Conservation (phyloP, 495 filamentous ascomycete genomes). For the Poronia punctata region DNA sequence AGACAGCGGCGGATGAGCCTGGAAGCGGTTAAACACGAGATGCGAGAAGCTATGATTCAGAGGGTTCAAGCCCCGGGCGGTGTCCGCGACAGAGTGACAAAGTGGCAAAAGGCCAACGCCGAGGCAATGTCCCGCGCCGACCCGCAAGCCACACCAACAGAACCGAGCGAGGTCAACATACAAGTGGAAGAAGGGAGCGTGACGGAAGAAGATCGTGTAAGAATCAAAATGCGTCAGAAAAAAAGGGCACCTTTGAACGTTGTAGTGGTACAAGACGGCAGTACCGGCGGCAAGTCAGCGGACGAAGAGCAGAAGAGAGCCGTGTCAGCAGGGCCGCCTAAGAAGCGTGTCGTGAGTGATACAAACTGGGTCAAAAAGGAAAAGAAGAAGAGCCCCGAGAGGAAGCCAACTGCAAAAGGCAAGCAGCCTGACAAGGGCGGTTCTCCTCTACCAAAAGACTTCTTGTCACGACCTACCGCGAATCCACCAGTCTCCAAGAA, state of each 20-base stretch:
- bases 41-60: slow-evolving; percentile 40
- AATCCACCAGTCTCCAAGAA: slow-evolving; percentile 46
- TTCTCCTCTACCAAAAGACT: slow-evolving; percentile 45
- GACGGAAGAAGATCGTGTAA: slow-evolving; percentile 41
- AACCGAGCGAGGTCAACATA: slow-evolving; percentile 38
- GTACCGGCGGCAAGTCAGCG: slow-evolving; percentile 10
- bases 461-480: slow-evolving; percentile 36
- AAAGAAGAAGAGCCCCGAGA: slow-evolving; percentile 41
- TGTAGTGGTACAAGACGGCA: slow-evolving; percentile 4
- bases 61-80: slow-evolving; percentile 42
- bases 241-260: slow-evolving; percentile 25
- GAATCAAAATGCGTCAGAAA: slow-evolving; percentile 40
- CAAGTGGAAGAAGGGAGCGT: slow-evolving; percentile 40
- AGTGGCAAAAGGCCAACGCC: slow-evolving; percentile 68
- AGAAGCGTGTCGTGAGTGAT: slow-evolving; percentile 75
- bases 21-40: slow-evolving; percentile 42
- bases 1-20: slow-evolving; percentile 38
- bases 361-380: slow-evolving; percentile 62
- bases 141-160: slow-evolving; percentile 31
- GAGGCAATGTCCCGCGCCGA: slow-evolving; percentile 40
- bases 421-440: slow-evolving; percentile 32
- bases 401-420: slow-evolving; percentile 20
- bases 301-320: slow-evolving; percentile 19
- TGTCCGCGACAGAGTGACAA: slow-evolving; percentile 62
- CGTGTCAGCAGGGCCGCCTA: slow-evolving; percentile 39